Evolutionary conservation across 495 filamentous ascomycete species (phyloP), one percentile per base, ranked within the genome.

Genomic region (Hypomontagnella submonticulosa): DNA sequence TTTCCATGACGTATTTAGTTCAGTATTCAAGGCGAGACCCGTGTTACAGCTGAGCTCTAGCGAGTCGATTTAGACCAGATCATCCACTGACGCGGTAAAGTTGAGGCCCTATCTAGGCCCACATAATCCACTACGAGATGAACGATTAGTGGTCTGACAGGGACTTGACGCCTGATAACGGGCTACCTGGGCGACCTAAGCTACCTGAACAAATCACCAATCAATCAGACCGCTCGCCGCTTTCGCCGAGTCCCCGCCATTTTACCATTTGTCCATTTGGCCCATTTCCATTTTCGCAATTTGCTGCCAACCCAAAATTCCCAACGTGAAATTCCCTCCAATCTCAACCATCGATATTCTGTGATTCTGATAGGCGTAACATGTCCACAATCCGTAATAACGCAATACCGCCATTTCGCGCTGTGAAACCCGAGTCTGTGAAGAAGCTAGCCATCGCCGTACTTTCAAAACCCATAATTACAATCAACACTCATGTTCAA

Each of bases 341-440:
- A 42, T 57, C 34, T 34, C 27, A 57, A 67, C 52, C 57, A 51
- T 48, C 56, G 57, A 56, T 55, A 43, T 27, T 59, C 33, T 57
- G 30, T 53, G 54, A 63, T 46, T 51, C 52, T 57, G 58, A 65
- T 63, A 69, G 59, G 59, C 55, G 60, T 69, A 69, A 52, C 66
- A 69, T 69, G 55, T 57, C 55, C 60, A 54, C 47, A 60, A 64
- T 38, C 60, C 18, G 60, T 57, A 64, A 69, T 69, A 63, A 69
- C 66, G 66, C 66, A 69, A 64, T 64, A 63, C 60, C 66, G 60
- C 60, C 51, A 60, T 69, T 69, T 69, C 66, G 41, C 20, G 30
- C 23, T 18, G 15, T 44, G 55, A 56, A 41, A 12, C 37, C 16
- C 11, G 48, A 38, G n/a, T 42, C 51, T 27, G 49, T 69, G 56